A percentile compares a stretch with the other conserved stretches of the same genome.
These are phyloP conservation scores for Hanseniaspora taiwanica DNA, from an alignment of 805 yeast species.

Conservation along the genomic window DNA sequence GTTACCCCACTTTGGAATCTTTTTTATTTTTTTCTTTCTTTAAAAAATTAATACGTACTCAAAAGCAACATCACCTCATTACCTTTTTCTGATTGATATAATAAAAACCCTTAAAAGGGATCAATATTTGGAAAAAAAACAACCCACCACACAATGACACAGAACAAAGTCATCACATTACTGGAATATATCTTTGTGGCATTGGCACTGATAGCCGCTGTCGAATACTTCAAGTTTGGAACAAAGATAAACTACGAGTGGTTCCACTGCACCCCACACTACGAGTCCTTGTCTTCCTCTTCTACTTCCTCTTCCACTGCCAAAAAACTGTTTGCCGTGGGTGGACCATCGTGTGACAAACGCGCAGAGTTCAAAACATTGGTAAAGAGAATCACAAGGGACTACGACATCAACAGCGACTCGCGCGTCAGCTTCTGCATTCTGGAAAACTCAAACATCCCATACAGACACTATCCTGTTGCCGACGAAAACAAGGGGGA, in stretches of 20 bases:
- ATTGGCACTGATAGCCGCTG: slow-evolving; percentile 25
- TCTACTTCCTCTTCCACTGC: slow-evolving; percentile 15
- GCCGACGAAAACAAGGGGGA: slow-evolving; percentile 20
- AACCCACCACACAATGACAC: slow-evolving; percentile 11
- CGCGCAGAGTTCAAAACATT: slow-evolving; percentile 30
- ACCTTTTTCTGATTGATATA: no score
- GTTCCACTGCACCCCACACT: slow-evolving; percentile 31
- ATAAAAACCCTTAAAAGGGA: no score
- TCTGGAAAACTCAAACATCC: slow-evolving; percentile 19
- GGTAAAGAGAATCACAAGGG: slow-evolving; percentile 26
- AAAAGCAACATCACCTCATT: no score
- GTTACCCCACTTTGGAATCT: no score
- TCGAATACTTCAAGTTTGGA: slow-evolving; percentile 30
- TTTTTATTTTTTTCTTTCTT: no score
- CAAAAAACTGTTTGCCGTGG: slow-evolving; percentile 23
- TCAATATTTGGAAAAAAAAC: no score
- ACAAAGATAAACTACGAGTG: slow-evolving; percentile 30
- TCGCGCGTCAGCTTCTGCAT: slow-evolving; percentile 26
- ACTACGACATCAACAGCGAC: slow-evolving; percentile 27
- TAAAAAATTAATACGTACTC: no score
- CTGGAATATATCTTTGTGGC: slow-evolving; percentile 19
- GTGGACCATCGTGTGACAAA: slow-evolving; percentile 33
- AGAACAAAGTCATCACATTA: slow-evolving; percentile 15
- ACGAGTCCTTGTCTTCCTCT: slow-evolving; percentile 12
- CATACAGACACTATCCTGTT: slow-evolving; percentile 22